phyloP scores from a whole-genome alignment of 129 eudicot species.

The Erigeron canadensis region DNA sequence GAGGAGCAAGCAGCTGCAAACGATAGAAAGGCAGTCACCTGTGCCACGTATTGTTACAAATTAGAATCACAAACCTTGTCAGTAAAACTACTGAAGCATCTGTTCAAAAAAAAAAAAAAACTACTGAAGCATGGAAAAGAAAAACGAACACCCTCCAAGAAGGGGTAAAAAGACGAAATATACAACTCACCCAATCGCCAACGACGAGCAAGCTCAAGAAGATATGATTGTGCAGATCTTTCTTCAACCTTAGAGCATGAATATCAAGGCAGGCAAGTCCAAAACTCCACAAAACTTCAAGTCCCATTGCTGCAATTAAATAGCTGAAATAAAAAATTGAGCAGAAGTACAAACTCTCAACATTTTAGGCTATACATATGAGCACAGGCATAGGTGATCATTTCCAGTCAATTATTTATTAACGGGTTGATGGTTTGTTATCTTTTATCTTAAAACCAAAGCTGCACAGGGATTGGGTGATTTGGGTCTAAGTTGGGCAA shows the following conservation, averaged over 20 bases:
- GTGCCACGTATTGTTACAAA: slow-evolving; percentile 14
- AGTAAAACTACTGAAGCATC: neutral
- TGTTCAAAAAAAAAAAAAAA: neutral
- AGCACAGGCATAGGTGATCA: neutral
- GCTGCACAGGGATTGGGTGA: neutral
- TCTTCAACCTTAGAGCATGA: slow-evolving; percentile 59
- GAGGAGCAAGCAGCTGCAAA: slow-evolving; percentile 85
- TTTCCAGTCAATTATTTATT: neutral
- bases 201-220: slow-evolving; percentile 64
- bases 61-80: neutral
- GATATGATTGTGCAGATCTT: slow-evolving; percentile 53
- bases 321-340: slow-evolving; percentile 50
- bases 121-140: neutral
- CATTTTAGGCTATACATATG: neutral
- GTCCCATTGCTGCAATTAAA: slow-evolving; percentile 84
- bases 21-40: slow-evolving; percentile 78
- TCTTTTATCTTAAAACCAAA: neutral
- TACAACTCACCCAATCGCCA: slow-evolving; percentile 80
- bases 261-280: slow-evolving; percentile 79
- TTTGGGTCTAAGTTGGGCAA: neutral
- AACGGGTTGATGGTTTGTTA: neutral
- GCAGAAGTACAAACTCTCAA: slow-evolving; percentile 26
- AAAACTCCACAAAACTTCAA: slow-evolving; percentile 76
- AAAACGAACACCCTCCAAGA: neutral
- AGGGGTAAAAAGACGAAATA: neutral